phyloP scores from a whole-genome alignment of 169 alveolate genomes.

The Blepharisma undulans region DNA sequence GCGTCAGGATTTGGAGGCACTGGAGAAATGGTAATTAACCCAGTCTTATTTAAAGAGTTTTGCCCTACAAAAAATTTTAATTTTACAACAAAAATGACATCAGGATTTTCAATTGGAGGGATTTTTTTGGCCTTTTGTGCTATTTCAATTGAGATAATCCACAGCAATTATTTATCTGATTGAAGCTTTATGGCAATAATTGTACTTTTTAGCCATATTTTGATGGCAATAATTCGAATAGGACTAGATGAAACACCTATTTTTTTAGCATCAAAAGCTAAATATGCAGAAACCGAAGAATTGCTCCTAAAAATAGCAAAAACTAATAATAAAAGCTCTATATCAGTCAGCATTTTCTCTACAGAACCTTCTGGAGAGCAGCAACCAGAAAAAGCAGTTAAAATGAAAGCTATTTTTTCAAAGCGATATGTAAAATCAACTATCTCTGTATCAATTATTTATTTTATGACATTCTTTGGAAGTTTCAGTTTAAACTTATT shows the following conservation, averaged over 20 bases:
- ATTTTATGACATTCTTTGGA: background rate
- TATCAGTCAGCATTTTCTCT: background rate
- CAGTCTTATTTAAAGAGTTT: background rate
- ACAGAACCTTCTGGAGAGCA: background rate
- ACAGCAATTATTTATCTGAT: background rate
- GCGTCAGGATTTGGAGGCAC: background rate
- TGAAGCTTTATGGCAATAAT: background rate
- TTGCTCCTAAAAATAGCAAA: background rate
- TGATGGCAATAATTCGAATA: background rate
- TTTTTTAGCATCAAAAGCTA: background rate
- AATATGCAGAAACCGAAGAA: background rate
- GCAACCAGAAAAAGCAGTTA: background rate
- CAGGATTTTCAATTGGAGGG: background rate
- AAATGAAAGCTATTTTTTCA: background rate
- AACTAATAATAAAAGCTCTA: background rate
- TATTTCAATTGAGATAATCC: background rate
- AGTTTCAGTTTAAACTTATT: background rate
- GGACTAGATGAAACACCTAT: background rate
- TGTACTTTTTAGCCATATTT: background rate
- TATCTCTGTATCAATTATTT: background rate
- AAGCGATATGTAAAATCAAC: background rate
- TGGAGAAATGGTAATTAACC: background rate
- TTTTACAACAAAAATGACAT: background rate
- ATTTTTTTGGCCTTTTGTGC: background rate
- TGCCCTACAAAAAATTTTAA: constrained; percentile 13